Evolutionary conservation across 805 yeast genomes (phyloP).

Genomic region (Citeromyces matritensis): DNA sequence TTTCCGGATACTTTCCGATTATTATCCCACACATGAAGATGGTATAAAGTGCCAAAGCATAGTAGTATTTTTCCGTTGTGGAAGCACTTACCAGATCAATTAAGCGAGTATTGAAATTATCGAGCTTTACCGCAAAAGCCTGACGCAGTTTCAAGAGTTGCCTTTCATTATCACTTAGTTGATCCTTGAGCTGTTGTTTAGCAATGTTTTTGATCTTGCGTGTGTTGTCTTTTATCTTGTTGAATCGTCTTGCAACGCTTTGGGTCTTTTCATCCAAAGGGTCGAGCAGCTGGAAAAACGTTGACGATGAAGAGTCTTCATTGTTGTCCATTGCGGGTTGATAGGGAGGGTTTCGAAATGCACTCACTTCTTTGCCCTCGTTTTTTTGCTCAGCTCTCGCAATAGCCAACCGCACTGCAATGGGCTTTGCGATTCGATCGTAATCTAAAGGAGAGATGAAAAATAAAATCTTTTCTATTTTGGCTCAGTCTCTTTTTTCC

Average conservation of each 20-base stretch:
- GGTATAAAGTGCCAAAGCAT: constrained; percentile 53
- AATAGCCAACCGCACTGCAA: no score
- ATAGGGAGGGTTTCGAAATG: no score
- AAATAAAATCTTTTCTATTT: no score
- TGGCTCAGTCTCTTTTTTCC: no score
- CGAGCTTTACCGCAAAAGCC: constrained; percentile 13
- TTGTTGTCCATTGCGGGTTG: no score
- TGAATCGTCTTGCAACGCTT: constrained; percentile 2
- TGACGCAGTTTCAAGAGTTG: constrained; percentile 12
- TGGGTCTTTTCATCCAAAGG: constrained; percentile 4
- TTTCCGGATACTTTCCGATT: constrained; percentile 64
- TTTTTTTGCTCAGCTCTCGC: no score
- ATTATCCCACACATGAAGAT: constrained; percentile 62
- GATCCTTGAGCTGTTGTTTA: constrained; percentile 9
- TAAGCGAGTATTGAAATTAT: constrained; percentile 20
- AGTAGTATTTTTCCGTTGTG: constrained; percentile 64
- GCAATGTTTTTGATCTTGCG: constrained; percentile 6
- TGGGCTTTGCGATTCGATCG: no score
- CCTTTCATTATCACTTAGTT: constrained; percentile 10
- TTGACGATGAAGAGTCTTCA: no score
- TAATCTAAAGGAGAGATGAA: no score
- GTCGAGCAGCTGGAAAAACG: constrained; percentile 3
- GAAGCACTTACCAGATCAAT: constrained; percentile 23
- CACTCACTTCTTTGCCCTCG: no score
- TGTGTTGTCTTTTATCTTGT: constrained; percentile 5